Percentiles rank a stretch among this genome's conserved stretches.
These are phyloP conservation scores for Oenanthe sinensis DNA, from an alignment of 129 eudicot species.

Conservation along the genomic window DNA sequence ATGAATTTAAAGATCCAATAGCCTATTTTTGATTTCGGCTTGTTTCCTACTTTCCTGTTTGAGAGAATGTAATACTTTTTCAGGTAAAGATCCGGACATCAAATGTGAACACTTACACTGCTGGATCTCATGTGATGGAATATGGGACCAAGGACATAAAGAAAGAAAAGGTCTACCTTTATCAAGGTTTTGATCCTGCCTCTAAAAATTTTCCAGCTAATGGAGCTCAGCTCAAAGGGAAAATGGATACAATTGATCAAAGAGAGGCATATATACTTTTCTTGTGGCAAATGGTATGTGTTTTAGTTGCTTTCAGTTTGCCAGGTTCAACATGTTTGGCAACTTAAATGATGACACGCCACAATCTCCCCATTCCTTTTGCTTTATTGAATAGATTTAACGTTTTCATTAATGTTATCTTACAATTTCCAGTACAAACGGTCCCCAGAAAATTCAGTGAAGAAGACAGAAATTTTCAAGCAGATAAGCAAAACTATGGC, in stretches of 20 bases:
- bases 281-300: slow-evolving; percentile 51
- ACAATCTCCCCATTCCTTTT: not conserved
- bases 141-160: slow-evolving; percentile 65
- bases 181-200: slow-evolving; percentile 79
- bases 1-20: not conserved
- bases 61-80: not conserved
- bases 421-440: slow-evolving; percentile 32
- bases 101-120: slow-evolving; percentile 48
- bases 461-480: slow-evolving; percentile 39
- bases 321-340: not conserved
- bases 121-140: slow-evolving; percentile 98
- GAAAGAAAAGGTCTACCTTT: slow-evolving; percentile 56
- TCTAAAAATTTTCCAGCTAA: slow-evolving; percentile 56
- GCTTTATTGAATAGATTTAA: not conserved
- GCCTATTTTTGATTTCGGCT: not conserved
- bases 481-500: slow-evolving; percentile 30
- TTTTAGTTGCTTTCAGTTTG: not conserved
- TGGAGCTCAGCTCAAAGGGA: slow-evolving; percentile 7
- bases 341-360: not conserved
- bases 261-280: slow-evolving; percentile 75
- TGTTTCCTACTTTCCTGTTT: not conserved
- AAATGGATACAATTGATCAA: slow-evolving; percentile 56
- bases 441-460: slow-evolving; percentile 13
- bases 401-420: not conserved
- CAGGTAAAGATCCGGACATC: slow-evolving; percentile 82